Percentiles rank a stretch among this genome's conserved stretches.
These are phyloP conservation scores for Leishmania tropica DNA, from an alignment of 208 protist species.

Conservation along the genomic window DNA sequence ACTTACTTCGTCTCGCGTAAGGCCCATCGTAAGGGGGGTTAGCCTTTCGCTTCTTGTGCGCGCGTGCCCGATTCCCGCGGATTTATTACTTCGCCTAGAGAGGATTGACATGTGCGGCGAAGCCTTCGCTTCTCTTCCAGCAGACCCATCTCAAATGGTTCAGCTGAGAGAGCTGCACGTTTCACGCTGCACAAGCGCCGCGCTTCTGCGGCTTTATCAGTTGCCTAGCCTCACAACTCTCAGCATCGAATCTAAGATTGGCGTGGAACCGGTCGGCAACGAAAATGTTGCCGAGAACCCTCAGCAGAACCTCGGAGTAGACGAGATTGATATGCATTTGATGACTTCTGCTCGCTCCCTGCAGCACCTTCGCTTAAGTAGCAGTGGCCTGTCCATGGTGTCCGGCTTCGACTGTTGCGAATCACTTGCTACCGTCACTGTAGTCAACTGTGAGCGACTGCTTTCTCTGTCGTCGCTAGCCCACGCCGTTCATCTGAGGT, in stretches of 20 bases:
- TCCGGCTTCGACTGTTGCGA: slow-evolving; percentile 4
- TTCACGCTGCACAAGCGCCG: neutral
- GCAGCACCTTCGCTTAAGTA: slow-evolving; percentile 1
- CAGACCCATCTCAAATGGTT: neutral
- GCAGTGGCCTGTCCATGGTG: neutral
- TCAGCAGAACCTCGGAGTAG: neutral
- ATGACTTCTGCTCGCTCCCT: slow-evolving; percentile 3
- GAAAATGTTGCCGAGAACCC: neutral
- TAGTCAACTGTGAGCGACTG: neutral
- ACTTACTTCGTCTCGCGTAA: neutral
- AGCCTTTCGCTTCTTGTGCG: slow-evolving; percentile 5
- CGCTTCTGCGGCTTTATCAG: neutral
- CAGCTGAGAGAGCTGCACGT: slow-evolving; percentile 16
- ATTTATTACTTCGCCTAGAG: slow-evolving; percentile 1
- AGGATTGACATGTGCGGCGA: slow-evolving; percentile 12
- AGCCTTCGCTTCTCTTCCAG: slow-evolving; percentile 5
- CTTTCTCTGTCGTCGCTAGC: slow-evolving; percentile 2
- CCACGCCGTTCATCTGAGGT: neutral
- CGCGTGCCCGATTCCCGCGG: slow-evolving; percentile 1
- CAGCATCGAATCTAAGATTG: neutral
- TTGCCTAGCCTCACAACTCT: slow-evolving; percentile 1
- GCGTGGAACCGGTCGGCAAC: neutral
- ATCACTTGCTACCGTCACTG: slow-evolving; percentile 1
- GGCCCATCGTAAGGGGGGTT: slow-evolving; percentile 1
- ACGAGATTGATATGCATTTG: slow-evolving; percentile 6